Percentiles rank a stretch among this genome's conserved stretches.
Evolutionary conservation across 495 filamentous ascomycete genomes (phyloP).

Genomic region (Clavariopsis aquatica): DNA sequence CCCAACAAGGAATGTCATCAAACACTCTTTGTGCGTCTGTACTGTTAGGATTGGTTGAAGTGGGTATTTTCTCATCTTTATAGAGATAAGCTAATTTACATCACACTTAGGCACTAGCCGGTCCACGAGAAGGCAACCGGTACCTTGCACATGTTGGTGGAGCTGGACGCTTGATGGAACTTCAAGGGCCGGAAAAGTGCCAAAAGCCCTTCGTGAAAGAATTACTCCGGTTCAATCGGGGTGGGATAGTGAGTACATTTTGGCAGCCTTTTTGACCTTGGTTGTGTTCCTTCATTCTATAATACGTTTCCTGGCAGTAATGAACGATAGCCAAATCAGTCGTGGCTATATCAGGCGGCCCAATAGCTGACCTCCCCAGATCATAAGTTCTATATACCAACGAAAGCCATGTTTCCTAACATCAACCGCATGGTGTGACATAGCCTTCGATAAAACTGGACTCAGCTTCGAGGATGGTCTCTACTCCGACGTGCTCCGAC

Average conservation of each 20-base stretch:
- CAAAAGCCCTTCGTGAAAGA: slow-evolving; percentile 28
- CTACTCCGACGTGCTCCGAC: slow-evolving; percentile 22
- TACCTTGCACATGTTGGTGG: slow-evolving; percentile 33
- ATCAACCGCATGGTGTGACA: slow-evolving; percentile 17
- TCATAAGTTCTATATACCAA: slow-evolving; percentile 29
- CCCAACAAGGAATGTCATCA: slow-evolving; percentile 21
- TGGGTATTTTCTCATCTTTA: background rate
- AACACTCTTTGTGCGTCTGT: slow-evolving; percentile 32
- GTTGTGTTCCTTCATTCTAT: too few species aligned
- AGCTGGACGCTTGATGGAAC: slow-evolving; percentile 27
- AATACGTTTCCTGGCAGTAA: too few species aligned
- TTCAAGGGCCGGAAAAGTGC: slow-evolving; percentile 19
- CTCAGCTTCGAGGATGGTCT: slow-evolving; percentile 25
- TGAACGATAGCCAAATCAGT: too few species aligned
- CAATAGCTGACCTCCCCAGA: slow-evolving; percentile 5
- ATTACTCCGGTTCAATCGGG: slow-evolving; percentile 24
- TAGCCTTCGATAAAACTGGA: slow-evolving; percentile 30
- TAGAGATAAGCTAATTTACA: slow-evolving; percentile 1
- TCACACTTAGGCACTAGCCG: slow-evolving; percentile 22
- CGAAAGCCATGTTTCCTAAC: slow-evolving; percentile 31
- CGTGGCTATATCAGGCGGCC: too few species aligned
- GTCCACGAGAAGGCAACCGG: slow-evolving; percentile 22
- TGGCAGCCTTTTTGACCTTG: too few species aligned
- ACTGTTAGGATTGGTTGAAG: slow-evolving; percentile 27
- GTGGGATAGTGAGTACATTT: slow-evolving; percentile 26